Base-by-base conservation (phyloP, 108 stramenopile species). In the Licmophora abbreviata region DNA sequence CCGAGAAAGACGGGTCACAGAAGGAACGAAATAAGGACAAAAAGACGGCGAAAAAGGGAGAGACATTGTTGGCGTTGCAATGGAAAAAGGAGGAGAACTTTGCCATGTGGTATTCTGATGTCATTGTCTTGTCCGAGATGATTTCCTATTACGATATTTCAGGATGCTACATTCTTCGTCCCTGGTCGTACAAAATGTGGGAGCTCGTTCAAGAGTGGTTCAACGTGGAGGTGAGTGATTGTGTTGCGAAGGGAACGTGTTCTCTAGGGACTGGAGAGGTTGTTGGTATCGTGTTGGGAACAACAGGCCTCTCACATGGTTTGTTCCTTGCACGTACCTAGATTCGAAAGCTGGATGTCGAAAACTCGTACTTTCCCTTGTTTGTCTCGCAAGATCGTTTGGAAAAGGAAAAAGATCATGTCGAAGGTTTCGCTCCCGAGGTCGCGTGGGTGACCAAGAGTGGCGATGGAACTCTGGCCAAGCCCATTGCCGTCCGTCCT, bases 121-220 rank as follows among this genome's bases (percentile, higher is more conserved):
- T 97, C 21, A 99, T 99, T 63, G 93, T 93, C 2, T 69, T 94
- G 36, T 79, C 84, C 12, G 98, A 99, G 73, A 97, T 99, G 97
- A 99, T 99, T 48, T 94, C 96, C 44, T 99, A 98, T 73, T 95
- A 94, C 59, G 95, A 98, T 56, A 96, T 99, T 53, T 81, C 80
- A 42, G 98, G 98, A n/a, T 99, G 98, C 59, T 99, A 98, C 72
- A 96, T 99, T 50, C 66, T 99, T 17, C 94, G 98, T 51, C 98
- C 98, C 22, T 97, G 96, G 96, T 81, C 84, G 15, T 99, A 90
- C 69, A 88, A 90, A 66, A 95, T 99, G 54, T 99, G 98, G 98
- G 98, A 99, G 66, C 41, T 83, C 23, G 96, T 99, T 50, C 98
- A 99, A 78, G 60, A 74, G 28, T 95, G 89, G 89, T 91, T 97